A percentile compares a stretch with the other conserved stretches of the same genome.
These are phyloP conservation scores for Schwanniomyces yamadae DNA, from an alignment of 805 yeast genomes.

Conservation along the genomic window DNA sequence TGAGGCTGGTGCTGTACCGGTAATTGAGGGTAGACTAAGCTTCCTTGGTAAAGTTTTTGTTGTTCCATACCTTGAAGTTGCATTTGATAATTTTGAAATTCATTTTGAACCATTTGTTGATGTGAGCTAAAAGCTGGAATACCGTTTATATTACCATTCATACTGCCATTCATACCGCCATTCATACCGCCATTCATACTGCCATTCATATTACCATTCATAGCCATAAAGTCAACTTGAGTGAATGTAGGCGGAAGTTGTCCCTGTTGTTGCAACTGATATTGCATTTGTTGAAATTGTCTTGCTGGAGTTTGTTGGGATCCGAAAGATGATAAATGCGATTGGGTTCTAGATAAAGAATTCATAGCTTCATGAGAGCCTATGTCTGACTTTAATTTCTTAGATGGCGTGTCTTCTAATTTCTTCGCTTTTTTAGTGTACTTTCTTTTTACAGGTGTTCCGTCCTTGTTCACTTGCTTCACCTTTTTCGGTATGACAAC, in stretches of 20 bases:
- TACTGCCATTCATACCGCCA: constrained; percentile 1
- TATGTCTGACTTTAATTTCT: constrained; percentile 37
- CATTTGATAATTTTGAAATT: constrained; percentile 22
- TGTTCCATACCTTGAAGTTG: constrained; percentile 29
- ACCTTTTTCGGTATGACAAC: constrained; percentile 34
- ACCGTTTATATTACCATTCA: constrained; percentile 6
- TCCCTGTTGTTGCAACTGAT: constrained; percentile 22
- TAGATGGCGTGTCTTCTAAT: constrained; percentile 56
- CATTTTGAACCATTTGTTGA: constrained; percentile 19
- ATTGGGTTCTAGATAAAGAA: constrained; percentile 12
- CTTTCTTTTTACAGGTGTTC: constrained; percentile 43
- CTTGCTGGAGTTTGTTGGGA: constrained; percentile 53
- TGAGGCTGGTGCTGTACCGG: constrained; percentile 17
- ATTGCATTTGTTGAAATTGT: constrained; percentile 57
- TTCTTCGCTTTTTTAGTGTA: constrained; percentile 59
- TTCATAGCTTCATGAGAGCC: constrained; percentile 12
- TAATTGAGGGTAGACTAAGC: constrained; percentile 11
- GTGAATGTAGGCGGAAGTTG: constrained; percentile 22
- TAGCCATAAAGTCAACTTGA: constrained; percentile 21
- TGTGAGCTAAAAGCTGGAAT: constrained; percentile 10
- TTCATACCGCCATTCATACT: neutral
- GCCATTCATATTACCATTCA: constrained; percentile 7
- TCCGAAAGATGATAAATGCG: constrained; percentile 6
- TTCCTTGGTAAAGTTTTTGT: constrained; percentile 16
- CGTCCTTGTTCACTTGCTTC: constrained; percentile 35